Percentiles rank a stretch among this genome's conserved stretches.
phyloP scores from a whole-genome alignment of 2,329 filamentous ascomycete genomes.

The Hansfordia pulvinata region DNA sequence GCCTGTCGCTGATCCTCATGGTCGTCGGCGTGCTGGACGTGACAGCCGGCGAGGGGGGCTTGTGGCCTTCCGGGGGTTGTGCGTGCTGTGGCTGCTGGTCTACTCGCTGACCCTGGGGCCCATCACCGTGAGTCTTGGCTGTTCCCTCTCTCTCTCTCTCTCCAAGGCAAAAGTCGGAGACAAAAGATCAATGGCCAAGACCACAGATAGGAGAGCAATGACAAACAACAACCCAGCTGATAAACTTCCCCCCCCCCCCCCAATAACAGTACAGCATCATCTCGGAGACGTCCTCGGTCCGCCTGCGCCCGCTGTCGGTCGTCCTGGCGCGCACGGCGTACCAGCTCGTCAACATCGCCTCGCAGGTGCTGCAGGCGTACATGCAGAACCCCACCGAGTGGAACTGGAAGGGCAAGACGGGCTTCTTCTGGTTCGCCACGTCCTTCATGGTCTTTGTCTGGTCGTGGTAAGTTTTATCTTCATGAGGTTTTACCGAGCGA shows the following conservation, averaged over 20 bases:
- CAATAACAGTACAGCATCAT: constrained; percentile 25
- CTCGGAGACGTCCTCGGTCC: constrained; percentile 30
- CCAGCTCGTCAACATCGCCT: constrained; percentile 28
- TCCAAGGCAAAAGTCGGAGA: too few species aligned
- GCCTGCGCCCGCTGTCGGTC: constrained; percentile 30
- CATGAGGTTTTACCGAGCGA: too few species aligned
- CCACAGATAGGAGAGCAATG: too few species aligned
- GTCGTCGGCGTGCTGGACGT: constrained; percentile 26
- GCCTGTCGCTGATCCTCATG: constrained; percentile 21
- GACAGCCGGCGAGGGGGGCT: constrained; percentile 24
- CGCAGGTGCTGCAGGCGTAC: constrained; percentile 23
- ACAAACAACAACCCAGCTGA: too few species aligned
- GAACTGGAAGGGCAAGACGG: constrained; percentile 26
- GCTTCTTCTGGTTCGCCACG: constrained; percentile 26
- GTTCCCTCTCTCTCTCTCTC: background rate
- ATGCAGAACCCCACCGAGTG: constrained; percentile 22
- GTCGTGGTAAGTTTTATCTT: too few species aligned
- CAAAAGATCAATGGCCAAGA: too few species aligned
- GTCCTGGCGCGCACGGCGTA: constrained; percentile 28
- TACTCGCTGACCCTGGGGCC: constrained; percentile 35
- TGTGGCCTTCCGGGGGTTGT: constrained; percentile 25
- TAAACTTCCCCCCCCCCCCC: constrained; percentile 3
- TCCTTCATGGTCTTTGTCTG: constrained; percentile 31
- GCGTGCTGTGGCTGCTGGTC: constrained; percentile 27
- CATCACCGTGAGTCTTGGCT: constrained; percentile 20